Conservation (phyloP, 129 eudicot genomes). For the Chrysanthemum makinoi region DNA sequence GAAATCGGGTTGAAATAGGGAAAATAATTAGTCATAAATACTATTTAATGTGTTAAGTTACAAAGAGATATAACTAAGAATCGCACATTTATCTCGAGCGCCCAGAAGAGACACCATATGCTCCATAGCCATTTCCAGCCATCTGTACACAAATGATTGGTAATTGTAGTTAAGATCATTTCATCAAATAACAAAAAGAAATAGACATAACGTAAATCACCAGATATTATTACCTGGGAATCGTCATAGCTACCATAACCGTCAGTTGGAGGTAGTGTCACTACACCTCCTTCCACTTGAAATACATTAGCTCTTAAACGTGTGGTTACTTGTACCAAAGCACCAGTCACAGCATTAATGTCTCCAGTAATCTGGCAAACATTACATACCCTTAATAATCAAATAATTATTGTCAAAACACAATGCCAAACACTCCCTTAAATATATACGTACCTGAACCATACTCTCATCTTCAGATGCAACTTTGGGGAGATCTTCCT, state of each 20-base stretch:
- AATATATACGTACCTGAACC: conserved; percentile 65
- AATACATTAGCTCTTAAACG: conserved; percentile 70
- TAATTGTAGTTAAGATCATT: background rate
- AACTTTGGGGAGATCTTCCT: conserved; percentile 77
- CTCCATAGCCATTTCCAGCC: conserved; percentile 58
- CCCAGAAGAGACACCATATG: conserved; percentile 65
- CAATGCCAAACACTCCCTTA: background rate
- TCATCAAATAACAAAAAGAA: background rate
- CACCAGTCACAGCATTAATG: conserved; percentile 51
- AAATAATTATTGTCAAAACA: background rate
- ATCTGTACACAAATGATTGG: conserved; percentile 31
- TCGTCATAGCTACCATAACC: conserved; percentile 27
- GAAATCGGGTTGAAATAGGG: no score
- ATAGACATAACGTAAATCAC: background rate
- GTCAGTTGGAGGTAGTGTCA: conserved; percentile 40
- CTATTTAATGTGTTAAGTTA: no score
- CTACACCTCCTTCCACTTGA: conserved; percentile 63
- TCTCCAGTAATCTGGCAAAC: conserved; percentile 78
- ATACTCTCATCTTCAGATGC: conserved; percentile 84
- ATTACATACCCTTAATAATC: conserved; percentile 1
- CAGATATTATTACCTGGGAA: conserved; percentile 21
- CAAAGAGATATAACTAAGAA: background rate
- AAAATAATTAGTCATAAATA: no score
- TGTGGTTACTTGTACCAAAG: conserved; percentile 69
- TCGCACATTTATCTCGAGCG: conserved; percentile 18